Base-by-base conservation (phyloP, 768 basidiomycete genomes). In the Saitozyma sp. region DNA sequence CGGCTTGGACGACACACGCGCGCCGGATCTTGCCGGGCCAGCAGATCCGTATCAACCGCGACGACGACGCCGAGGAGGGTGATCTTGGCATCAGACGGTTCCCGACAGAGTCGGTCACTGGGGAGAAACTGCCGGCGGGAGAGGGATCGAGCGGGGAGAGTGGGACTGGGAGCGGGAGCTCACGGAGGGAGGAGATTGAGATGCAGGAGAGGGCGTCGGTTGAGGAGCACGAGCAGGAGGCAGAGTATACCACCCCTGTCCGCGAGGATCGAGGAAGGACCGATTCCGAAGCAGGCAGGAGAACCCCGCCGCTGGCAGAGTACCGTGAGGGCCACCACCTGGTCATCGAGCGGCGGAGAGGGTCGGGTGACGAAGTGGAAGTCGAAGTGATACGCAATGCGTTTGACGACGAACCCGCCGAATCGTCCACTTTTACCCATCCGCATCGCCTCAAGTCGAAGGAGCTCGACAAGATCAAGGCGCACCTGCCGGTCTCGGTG, bases 1-100 rank as follows among this genome's bases (percentile, higher is more conserved):
- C 93, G 0, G 91, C 93, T 50, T 96, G 93, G 91, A 84, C 91
- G 9, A 87, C 85, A 53, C 87, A 89, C 66, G 88, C 89, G 16
- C 83, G 86, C 42, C 83, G 86, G 45, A 86, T 94, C 54, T 82
- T 83, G 11, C 85, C 88, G 0, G 87, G 85, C 6, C 88, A 89
- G 56, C 88, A 89, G 50, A 87, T 95, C 64, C 84, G 92, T 42
- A 89, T 95, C 75, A 95, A 96, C 74, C 84, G 90, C 19, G 93
- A 95, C 74, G 81, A 80, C 50, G 81, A 82, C 54, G 80, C 63
- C 0, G 78, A 78, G 45, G 81, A 80, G 14, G 83, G 85, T 78
- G 87, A 88, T 75, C 75, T 83, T 19, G 85, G 84, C 8, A 71
- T 83, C 38, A 61, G 72, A 40, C 7, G 77, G 48, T 20, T 37